Conservation (phyloP, 176 grass and related monocot genomes). For the Secale cereale region DNA sequence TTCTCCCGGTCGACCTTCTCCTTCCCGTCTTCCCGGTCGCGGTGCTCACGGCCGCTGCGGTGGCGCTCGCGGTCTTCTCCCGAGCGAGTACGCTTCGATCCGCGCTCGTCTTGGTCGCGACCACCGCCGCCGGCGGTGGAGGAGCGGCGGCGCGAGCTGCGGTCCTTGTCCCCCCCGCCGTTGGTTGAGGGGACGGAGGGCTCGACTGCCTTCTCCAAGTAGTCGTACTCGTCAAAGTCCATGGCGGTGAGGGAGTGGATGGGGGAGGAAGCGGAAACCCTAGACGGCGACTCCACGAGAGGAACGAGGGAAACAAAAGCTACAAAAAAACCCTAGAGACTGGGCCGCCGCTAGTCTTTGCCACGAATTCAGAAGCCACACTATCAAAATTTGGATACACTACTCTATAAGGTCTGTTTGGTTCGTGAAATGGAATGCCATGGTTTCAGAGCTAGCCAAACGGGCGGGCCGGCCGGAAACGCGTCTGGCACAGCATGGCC, state of each 20-base stretch:
- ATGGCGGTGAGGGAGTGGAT: constrained; percentile 30
- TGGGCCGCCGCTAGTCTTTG: neutral
- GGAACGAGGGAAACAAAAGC: neutral
- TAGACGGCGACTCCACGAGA: constrained; percentile 15
- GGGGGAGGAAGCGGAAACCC: constrained; percentile 23
- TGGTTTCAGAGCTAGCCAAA: too few species aligned
- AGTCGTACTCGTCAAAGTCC: constrained; percentile 99
- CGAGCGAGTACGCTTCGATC: constrained; percentile 62
- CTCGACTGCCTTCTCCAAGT: constrained; percentile 90
- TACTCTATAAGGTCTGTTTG: too few species aligned
- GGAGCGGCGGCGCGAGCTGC: constrained; percentile 46
- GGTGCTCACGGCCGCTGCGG: constrained; percentile 50
- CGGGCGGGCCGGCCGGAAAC: too few species aligned
- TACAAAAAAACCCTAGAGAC: constrained; percentile 41
- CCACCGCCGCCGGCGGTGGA: constrained; percentile 24
- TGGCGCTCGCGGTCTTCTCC: constrained; percentile 47
- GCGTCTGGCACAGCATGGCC: too few species aligned
- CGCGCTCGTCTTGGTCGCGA: constrained; percentile 44
- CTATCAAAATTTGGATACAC: too few species aligned
- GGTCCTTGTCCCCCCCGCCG: constrained; percentile 64
- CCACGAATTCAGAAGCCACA: neutral
- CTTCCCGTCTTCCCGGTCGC: constrained; percentile 56
- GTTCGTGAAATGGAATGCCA: too few species aligned
- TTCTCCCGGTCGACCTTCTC: constrained; percentile 35
- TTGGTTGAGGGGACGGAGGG: constrained; percentile 40